Evolutionary conservation across 345 rosid species (phyloP), one percentile per base, ranked within the genome.

Genomic region (Acer yangbiense): DNA sequence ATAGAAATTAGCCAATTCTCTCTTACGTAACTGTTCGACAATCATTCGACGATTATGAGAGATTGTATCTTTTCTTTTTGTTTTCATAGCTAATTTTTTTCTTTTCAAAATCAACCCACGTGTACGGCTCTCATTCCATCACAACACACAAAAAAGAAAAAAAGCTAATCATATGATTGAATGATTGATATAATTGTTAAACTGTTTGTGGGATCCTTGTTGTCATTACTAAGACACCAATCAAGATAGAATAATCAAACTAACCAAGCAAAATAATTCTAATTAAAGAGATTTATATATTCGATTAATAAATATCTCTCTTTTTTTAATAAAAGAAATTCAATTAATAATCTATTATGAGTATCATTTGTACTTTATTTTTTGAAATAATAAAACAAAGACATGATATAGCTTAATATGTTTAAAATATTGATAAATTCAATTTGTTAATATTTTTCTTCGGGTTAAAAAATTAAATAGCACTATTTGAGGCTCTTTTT

Each of bases 141-240:
- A 62, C 61, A 65, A 20, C 11, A 76, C 68, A 43, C 9, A 57
- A 23, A 23, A 23, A 23, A n/a, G n/a, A 27, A 71, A 25, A 71
- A 35, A 35, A 4, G 39, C 39, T 27, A 1, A 41, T 71, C 43
- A 65, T 4, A 35, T 55, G 46, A 17, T 46, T 50, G 23, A 25
- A 35, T 55, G 46, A 17, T 46, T 50, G 23, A 25, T 65, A 52
- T 29, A 21, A 43, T 54, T 11, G 17, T 21, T 41, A 64, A 41
- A 48, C 57, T 60, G 73, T 71, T 77, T 76, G 21, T 74, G 55
- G 80, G 52, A 76, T 79, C 85, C 82, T 80, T 76, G 77, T 67
- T 78, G 87, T 80, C 87, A 83, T 83, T 77, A 77, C 79, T 4
- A 75, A 58, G 83, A 66, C 63, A 4, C 61, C 78, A 23, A 79